Evolutionary conservation across 805 yeast species (phyloP).

Genomic region (Candida quercuum): DNA sequence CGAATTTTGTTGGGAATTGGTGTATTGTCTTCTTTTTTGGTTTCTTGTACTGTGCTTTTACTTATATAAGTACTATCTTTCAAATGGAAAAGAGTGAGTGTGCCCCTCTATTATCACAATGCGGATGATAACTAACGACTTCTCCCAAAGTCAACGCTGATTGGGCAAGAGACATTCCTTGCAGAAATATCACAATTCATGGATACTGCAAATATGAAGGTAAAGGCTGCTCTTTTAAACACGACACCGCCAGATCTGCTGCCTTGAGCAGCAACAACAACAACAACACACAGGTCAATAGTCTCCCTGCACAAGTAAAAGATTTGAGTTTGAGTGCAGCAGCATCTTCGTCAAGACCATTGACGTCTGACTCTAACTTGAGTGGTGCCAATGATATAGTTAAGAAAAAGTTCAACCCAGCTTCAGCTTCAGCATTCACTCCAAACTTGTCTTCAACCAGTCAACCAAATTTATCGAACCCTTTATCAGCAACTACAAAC

Average conservation of each 20-base stretch:
- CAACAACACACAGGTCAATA: not conserved
- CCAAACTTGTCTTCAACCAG: constrained; percentile 27
- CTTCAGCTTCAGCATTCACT: constrained; percentile 48
- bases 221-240: constrained; percentile 82
- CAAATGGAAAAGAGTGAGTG: constrained; percentile 1
- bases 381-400: constrained; percentile 10
- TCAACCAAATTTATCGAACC: constrained; percentile 6
- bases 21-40: no score
- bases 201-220: constrained; percentile 86
- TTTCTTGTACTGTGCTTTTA: not conserved
- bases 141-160: constrained; percentile 22
- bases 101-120: not conserved
- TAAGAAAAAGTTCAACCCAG: constrained; percentile 47
- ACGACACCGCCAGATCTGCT: constrained; percentile 35
- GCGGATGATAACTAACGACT: not conserved
- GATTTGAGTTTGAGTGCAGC: not conserved
- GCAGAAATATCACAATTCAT: constrained; percentile 78
- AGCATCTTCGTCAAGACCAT: constrained; percentile 1
- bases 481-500: constrained; percentile 3
- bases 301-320: not conserved
- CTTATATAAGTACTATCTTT: no score
- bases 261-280: constrained; percentile 7
- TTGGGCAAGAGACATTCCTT: constrained; percentile 70
- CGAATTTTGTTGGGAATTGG: no score
- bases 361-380: not conserved